phyloP scores from a whole-genome alignment of 306 rosid species.

The Vicia villosa region DNA sequence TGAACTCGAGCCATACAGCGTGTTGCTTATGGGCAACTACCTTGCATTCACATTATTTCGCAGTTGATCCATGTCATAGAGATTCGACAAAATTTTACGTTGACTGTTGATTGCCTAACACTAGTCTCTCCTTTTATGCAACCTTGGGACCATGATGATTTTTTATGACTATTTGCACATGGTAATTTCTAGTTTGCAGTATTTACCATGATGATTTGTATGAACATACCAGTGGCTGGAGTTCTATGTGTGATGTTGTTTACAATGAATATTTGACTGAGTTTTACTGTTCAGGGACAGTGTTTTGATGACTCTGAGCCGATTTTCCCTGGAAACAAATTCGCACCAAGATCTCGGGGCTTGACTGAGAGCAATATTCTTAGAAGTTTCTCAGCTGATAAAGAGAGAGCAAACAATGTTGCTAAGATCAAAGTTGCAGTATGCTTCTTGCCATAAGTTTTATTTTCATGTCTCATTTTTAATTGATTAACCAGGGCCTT shows the following conservation, averaged over 20 bases:
- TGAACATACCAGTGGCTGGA: slow-evolving; percentile 6
- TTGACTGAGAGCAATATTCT: slow-evolving; percentile 56
- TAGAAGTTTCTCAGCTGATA: slow-evolving; percentile 63
- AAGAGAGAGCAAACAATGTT: slow-evolving; percentile 73
- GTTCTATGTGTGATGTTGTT: slow-evolving; percentile 27
- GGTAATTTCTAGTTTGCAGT: background rate
- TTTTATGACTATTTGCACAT: slow-evolving; percentile 1
- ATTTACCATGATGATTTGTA: background rate
- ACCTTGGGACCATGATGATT: no score
- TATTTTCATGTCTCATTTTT: background rate
- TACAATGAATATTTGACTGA: slow-evolving; percentile 28
- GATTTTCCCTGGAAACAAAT: slow-evolving; percentile 43
- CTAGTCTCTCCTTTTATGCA: no score
- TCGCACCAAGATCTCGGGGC: slow-evolving; percentile 51
- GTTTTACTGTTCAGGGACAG: slow-evolving; percentile 43
- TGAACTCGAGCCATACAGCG: no score
- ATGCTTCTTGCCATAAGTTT: slow-evolving; percentile 35
- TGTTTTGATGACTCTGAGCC: slow-evolving; percentile 58
- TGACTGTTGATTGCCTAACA: no score
- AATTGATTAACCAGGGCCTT: slow-evolving; percentile 3
- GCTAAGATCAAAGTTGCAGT: slow-evolving; percentile 92
- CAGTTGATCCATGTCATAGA: no score
- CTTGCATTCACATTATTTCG: no score
- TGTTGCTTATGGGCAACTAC: no score
- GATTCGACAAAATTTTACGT: no score